Percentiles rank a stretch among this genome's conserved stretches.
Conservation (phyloP, 495 filamentous ascomycete species). For the Xylaria castorea region DNA sequence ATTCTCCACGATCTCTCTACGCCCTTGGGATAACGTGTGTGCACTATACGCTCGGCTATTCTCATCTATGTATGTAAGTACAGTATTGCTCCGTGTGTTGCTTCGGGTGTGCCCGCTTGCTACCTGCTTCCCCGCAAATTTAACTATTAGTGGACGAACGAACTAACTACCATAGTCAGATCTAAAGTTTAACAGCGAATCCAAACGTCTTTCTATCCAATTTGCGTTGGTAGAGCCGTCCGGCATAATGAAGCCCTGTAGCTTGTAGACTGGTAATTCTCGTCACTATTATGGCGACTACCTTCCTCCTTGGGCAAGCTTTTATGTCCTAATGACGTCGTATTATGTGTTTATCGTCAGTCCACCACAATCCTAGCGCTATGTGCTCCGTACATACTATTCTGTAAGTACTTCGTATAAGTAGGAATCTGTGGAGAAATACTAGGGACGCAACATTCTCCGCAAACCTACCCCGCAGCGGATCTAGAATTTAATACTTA, state of each 20-base stretch:
- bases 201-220: background rate
- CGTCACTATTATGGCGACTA: background rate
- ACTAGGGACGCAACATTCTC: background rate
- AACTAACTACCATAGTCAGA: background rate
- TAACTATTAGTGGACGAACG: background rate
- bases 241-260: too few species aligned
- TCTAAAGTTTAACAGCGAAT: background rate
- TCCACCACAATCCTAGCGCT: background rate
- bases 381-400: too few species aligned
- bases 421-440: background rate
- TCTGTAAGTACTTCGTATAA: too few species aligned
- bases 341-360: background rate
- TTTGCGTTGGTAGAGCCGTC: background rate
- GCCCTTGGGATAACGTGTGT: too few species aligned
- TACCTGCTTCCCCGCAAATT: background rate
- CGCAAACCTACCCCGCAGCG: constrained; percentile 6
- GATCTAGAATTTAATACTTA: background rate
- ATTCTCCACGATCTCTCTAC: too few species aligned
- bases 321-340: background rate
- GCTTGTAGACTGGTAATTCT: background rate
- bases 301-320: constrained; percentile 10
- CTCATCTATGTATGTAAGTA: too few species aligned
- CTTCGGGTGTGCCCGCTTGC: background rate
- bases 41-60: too few species aligned
- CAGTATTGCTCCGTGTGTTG: too few species aligned